Evolutionary conservation across 768 basidiomycete species (phyloP).

Genomic region (Russula sp.): DNA sequence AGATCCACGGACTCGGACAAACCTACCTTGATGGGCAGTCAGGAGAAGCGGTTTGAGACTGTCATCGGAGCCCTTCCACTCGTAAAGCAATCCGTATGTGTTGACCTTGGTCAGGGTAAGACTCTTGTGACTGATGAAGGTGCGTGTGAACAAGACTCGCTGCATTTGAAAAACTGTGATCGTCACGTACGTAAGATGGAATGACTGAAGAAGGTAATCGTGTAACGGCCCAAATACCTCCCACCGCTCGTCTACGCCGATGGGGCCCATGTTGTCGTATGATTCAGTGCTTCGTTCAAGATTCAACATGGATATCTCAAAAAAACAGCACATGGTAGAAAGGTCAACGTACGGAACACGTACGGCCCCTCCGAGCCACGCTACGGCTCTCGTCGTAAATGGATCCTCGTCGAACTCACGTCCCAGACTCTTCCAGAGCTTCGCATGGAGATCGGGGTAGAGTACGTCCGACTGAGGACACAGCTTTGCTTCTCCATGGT

Average conservation of each 20-base stretch:
- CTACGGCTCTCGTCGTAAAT: no score
- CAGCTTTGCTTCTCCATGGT: no score
- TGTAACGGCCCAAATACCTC: conserved; percentile 34
- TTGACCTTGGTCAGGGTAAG: conserved; percentile 51
- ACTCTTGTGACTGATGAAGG: conserved; percentile 36
- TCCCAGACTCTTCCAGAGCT: no score
- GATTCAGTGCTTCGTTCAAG: conserved; percentile 45
- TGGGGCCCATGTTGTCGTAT: no score
- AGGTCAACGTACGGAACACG: no score
- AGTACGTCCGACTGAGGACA: no score
- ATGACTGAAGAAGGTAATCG: conserved; percentile 41
- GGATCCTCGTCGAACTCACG: no score
- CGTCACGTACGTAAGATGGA: conserved; percentile 49
- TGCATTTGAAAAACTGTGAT: not conserved
- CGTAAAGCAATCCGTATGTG: conserved; percentile 50
- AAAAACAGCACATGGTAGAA: not conserved
- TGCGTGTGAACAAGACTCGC: no score
- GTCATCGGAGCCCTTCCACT: conserved; percentile 41
- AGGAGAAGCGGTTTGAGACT: conserved; percentile 48
- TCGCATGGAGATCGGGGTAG: no score
- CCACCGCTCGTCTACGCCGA: conserved; percentile 46
- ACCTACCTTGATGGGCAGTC: conserved; percentile 44
- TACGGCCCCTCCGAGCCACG: no score
- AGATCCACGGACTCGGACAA: conserved; percentile 22
- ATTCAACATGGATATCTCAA: not conserved